Evolutionary conservation across 108 stramenopile species (phyloP), one percentile per base, ranked within the genome.

Genomic region (Fragilariopsis cylindrus): DNA sequence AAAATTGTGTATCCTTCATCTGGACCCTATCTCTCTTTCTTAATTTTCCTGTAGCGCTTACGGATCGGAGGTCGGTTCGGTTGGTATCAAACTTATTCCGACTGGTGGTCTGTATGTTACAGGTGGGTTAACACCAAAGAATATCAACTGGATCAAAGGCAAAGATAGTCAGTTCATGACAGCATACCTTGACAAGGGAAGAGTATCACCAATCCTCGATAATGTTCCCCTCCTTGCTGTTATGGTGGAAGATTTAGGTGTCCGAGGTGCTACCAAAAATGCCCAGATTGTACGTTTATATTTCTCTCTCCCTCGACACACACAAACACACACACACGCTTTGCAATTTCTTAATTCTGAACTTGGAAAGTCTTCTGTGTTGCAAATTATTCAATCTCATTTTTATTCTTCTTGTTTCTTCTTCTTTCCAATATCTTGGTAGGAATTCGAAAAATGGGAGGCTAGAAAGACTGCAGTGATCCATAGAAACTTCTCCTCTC

Each of bases 111-210:
- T 99, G 58, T 99, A 90, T 81, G 82, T 99, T 18, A 89, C 96
- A 3, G 98, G 98, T 5, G 98, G 98, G 6, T 79, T 99, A 65
- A 97, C 98, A 9, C 94, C 94, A n/a, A 99, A 99, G 82, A 96
- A 97, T 70, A 85, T 98, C 30, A 58, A 80, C 47, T 81, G 80
- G 68, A 94, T 98, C 67, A 46, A 92, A 70, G 96, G 95, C 41
- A 58, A 81, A 30, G 87, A 97, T 57, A 87, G 87, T 19, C 80
- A 79, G 13, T 99, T 99, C 65, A 89, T 99, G 90, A 74, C 86
- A 67, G 95, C 96, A 7, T 98, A 94, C 69, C 60, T 68, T 12
- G 96, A 99, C 76, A 97, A 97, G 78, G 98, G 97, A 57, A 96
- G 98, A 46, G 85, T 98, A 21, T 82, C 67, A 19, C 63, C 64